Evolutionary conservation across 345 rosid genomes (phyloP), one percentile per base, ranked within the genome.

Genomic region (Anastatica hierochuntica): DNA sequence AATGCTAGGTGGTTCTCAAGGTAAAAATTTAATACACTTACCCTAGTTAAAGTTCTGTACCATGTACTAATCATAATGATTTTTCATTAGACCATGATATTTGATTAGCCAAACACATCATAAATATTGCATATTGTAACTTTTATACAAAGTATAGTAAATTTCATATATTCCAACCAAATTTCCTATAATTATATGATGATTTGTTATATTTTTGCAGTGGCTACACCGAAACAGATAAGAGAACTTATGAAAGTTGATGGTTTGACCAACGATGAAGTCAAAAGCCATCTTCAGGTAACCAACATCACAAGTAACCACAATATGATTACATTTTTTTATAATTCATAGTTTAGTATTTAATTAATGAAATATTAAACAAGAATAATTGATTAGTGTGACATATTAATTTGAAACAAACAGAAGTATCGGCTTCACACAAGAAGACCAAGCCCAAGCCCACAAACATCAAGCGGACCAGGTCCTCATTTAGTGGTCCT

Each of bases 221-320:
- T 83, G 56, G 99, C 97, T 36, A 94, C 99, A 6, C 99, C 99
- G 17, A 94, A 94, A 71, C 99, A 94, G 57, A 94, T 94, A 60
- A 80, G 99, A 51, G 99, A 94, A 57, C 69, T 88, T 35, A 94
- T 94, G 99, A 94, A 94, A 81, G 99, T 94, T 57, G 99, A 88
- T 45, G 97, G 99, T 67, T 83, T 94, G 90, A 94, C 99, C 77
- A 94, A 94, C 53, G 99, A 94, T 73, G 99, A 94, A 74, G 97
- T 94, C 59, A 94, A 94, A 77, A 94, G 99, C 85, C 99, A 94
- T 74, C 75, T 94, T 55, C 99, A 94, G 97, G 99, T 92, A 71
- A 48, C 60, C 15, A 49, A 42, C 30, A 40, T 74, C 35, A 49
- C 63, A 56, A 49, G 52, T 21, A 33, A 64, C 40, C 30, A 64